phyloP scores from a whole-genome alignment of 2,329 filamentous ascomycete genomes.

The Ophiostoma ips region DNA sequence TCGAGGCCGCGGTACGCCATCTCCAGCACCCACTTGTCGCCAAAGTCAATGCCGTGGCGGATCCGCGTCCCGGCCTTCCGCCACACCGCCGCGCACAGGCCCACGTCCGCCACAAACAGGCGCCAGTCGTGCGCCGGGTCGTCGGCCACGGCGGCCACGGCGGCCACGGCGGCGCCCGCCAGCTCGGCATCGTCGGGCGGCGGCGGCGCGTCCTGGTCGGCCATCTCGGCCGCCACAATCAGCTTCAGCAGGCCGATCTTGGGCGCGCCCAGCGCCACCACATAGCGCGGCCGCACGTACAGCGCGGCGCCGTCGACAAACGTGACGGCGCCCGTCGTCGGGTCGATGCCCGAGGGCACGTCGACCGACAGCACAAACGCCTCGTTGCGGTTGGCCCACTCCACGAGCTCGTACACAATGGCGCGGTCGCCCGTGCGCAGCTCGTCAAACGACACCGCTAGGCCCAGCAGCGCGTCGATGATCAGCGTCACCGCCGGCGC shows the following conservation, averaged over 20 bases:
- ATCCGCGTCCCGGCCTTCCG: conserved; percentile 70
- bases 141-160: conserved; percentile 24
- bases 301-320: conserved; percentile 62
- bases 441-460: conserved; percentile 80
- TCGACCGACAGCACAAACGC: conserved; percentile 78
- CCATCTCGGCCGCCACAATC: conserved; percentile 41
- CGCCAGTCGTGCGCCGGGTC: conserved; percentile 48
- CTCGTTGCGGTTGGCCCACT: conserved; percentile 83
- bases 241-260: conserved; percentile 73
- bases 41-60: conserved; percentile 77
- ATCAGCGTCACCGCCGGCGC: conserved; percentile 62
- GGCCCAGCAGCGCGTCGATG: conserved; percentile 75
- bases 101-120: conserved; percentile 75
- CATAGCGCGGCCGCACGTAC: conserved; percentile 67
- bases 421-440: conserved; percentile 70
- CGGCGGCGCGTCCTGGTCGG: background rate
- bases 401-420: conserved; percentile 76
- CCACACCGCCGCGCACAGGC: conserved; percentile 71
- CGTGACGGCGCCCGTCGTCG: conserved; percentile 53
- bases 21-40: conserved; percentile 69
- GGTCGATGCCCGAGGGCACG: conserved; percentile 77
- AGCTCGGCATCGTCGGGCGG: too few relatives aligned
- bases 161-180: conserved; percentile 24
- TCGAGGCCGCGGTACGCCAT: conserved; percentile 27
- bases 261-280: conserved; percentile 76